A percentile compares a stretch with the other conserved stretches of the same genome.
Conservation (phyloP, 352 stramenopile genomes). For the Blastocystis sp. region DNA sequence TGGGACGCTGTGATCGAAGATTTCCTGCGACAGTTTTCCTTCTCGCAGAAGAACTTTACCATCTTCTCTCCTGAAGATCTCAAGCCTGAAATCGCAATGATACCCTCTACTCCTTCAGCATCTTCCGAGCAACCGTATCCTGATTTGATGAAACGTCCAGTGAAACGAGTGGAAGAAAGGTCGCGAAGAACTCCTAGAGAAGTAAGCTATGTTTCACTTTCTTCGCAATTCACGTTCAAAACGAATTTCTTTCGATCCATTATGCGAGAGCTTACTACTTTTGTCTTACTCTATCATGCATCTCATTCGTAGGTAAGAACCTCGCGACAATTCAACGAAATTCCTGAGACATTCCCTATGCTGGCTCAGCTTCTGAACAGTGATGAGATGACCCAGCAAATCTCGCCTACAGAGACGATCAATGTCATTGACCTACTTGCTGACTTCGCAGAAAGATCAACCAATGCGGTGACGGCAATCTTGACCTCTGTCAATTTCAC, state of each 20-base stretch:
- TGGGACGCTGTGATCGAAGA: conserved; percentile 46
- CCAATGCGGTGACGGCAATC: background rate
- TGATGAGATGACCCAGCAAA: conserved; percentile 47
- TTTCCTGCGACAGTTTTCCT: background rate
- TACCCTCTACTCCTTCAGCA: background rate
- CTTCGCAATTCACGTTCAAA: conserved; percentile 1
- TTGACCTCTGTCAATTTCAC: conserved; percentile 39
- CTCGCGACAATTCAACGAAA: background rate
- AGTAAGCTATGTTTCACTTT: background rate
- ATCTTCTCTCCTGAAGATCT: background rate
- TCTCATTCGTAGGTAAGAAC: background rate
- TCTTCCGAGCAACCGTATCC: background rate
- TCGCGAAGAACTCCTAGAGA: background rate
- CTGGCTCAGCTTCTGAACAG: conserved; percentile 32
- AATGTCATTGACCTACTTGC: conserved; percentile 13
- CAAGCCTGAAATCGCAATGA: background rate
- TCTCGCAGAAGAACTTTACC: background rate
- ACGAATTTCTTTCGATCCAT: conserved; percentile 37
- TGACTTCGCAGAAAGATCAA: conserved; percentile 5
- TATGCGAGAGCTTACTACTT: background rate
- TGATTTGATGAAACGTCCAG: background rate
- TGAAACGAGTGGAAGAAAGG: background rate
- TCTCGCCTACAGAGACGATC: background rate
- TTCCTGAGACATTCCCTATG: conserved; percentile 41
- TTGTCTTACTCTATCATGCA: background rate